Evolutionary conservation across 345 rosid species (phyloP), one percentile per base, ranked within the genome.

Genomic region (Dipteronia dyeriana): DNA sequence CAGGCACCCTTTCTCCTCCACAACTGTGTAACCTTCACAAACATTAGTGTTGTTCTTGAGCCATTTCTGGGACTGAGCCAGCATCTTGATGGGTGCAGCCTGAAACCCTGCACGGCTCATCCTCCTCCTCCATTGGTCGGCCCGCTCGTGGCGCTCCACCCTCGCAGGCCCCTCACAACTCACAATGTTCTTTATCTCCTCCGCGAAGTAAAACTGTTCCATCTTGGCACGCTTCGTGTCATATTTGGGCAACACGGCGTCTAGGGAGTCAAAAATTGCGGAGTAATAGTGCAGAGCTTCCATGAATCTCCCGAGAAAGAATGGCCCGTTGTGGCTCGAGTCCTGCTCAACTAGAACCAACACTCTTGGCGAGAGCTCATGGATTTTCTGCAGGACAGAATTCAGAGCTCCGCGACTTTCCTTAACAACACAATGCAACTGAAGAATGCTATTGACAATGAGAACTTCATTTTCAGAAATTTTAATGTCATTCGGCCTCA

Each of bases 91-190:
- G 0, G 90, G 89, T 41, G 88, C 82, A 20, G 82, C 88, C 82
- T 89, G 94, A 39, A 91, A 91, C 17, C 91, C 89, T 0, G 92
- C 92, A n/a, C 91, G 88, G 78, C 91, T 90, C 92, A 85, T 88
- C 81, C 92, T 85, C 83, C 94, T 71, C 13, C 88, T 83, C 94
- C 91, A 90, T 59, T 89, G 92, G 51, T 89, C 90, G 73, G 84
- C 79, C 81, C 83, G 85, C 88, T 89, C 94, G 5, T 86, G 91
- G 73, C 92, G 66, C 80, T 91, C 92, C 60, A 87, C 87, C 81
- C 90, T 76, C 0, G 79, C 87, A 0, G 87, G 82, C 16, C 92
- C 92, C 77, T 91, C 90, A n/a, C 90, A 86, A 78, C 92, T 86
- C 82, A 89, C 87, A 10, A 86, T 87, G 88, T 91, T 91, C 85